Evolutionary conservation across 129 eudicot species (phyloP).

Genomic region (Flaveria robusta): DNA sequence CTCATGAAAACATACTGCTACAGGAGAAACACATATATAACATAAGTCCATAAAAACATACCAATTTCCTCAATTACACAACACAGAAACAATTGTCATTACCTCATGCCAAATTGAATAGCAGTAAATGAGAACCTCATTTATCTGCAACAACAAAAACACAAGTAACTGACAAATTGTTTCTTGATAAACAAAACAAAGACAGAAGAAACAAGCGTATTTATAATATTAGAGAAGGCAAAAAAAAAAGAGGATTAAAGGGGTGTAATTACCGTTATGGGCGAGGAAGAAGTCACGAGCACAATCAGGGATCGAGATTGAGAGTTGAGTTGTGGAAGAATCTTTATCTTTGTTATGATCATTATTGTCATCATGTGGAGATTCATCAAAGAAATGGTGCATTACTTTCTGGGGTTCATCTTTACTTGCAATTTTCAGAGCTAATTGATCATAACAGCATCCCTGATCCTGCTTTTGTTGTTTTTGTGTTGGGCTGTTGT

Average conservation of each 20-base stretch:
- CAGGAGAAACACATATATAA: conserved; percentile 1
- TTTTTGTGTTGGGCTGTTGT: conserved; percentile 28
- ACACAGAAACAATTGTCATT: background rate
- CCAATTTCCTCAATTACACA: background rate
- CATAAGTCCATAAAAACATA: conserved; percentile 8
- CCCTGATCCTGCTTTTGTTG: conserved; percentile 28
- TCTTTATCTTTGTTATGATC: conserved; percentile 34
- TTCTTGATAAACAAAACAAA: background rate
- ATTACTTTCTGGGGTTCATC: conserved; percentile 68
- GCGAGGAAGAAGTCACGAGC: conserved; percentile 75
- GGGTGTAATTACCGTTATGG: conserved; percentile 47
- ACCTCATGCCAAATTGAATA: conserved; percentile 3
- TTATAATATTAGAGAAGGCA: background rate
- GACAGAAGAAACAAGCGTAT: background rate
- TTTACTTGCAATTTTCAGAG: conserved; percentile 37
- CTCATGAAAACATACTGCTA: background rate
- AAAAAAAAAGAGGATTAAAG: background rate
- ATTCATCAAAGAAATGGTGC: conserved; percentile 96
- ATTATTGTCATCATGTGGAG: conserved; percentile 47
- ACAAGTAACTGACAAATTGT: conserved; percentile 11
- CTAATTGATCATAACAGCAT: conserved; percentile 22
- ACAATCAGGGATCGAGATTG: conserved; percentile 68
- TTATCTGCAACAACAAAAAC: conserved; percentile 34
- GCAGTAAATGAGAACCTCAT: conserved; percentile 22
- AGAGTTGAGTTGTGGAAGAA: conserved; percentile 71